These are phyloP conservation scores for Biscogniauxia marginata DNA, from an alignment of 2,329 filamentous ascomycete species.

Conservation along the genomic window DNA sequence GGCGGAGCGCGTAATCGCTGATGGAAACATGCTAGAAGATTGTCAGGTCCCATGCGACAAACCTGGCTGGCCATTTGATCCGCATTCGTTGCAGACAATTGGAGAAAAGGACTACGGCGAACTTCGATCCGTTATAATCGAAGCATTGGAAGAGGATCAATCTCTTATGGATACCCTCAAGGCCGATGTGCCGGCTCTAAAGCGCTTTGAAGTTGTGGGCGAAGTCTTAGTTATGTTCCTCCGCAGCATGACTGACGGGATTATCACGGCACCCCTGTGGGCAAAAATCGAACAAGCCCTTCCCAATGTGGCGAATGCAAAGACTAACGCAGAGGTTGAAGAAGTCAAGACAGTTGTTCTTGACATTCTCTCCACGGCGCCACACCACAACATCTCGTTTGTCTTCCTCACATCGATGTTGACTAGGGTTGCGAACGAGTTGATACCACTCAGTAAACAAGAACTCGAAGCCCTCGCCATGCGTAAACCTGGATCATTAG, in stretches of 20 bases:
- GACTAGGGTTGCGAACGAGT: slow-evolving; percentile 48
- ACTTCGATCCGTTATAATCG: slow-evolving; percentile 43
- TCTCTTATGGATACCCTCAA: slow-evolving; percentile 61
- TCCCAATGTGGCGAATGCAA: slow-evolving; percentile 34
- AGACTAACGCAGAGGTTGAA: slow-evolving; percentile 29
- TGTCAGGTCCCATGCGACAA: slow-evolving; percentile 49
- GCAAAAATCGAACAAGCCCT: slow-evolving; percentile 61
- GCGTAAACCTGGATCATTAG: slow-evolving; percentile 25
- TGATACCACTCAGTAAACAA: slow-evolving; percentile 40
- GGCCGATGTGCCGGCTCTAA: slow-evolving; percentile 59
- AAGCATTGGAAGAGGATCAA: slow-evolving; percentile 71
- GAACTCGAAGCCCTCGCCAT: slow-evolving; percentile 36
- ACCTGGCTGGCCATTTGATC: slow-evolving; percentile 59
- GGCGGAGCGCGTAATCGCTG: slow-evolving; percentile 56
- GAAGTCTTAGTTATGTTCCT: slow-evolving; percentile 75
- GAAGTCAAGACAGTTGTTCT: slow-evolving; percentile 58
- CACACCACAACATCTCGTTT: slow-evolving; percentile 84
- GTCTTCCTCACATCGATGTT: slow-evolving; percentile 83
- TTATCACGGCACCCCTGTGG: slow-evolving; percentile 73
- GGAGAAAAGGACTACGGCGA: slow-evolving; percentile 25
- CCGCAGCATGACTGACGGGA: slow-evolving; percentile 70
- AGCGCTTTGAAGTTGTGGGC: slow-evolving; percentile 72
- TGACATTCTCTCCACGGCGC: slow-evolving; percentile 69
- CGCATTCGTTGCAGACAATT: slow-evolving; percentile 26
- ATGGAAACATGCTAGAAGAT: slow-evolving; percentile 61